Conservation (phyloP, 805 yeast species). For the Hanseniaspora taiwanica region DNA sequence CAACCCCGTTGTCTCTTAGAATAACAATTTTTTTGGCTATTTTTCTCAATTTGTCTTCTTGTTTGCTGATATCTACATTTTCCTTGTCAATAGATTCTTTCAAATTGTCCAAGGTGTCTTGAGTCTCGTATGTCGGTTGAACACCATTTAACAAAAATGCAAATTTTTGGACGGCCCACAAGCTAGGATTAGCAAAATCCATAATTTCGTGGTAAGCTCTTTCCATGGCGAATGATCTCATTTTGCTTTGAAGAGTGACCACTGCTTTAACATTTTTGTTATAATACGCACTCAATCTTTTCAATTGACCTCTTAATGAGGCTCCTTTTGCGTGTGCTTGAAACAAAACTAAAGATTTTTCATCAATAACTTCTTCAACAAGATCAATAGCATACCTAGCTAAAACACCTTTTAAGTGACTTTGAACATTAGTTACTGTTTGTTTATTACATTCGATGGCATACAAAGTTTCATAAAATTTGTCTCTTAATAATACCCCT, state of each 20-base stretch:
- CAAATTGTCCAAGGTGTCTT: conserved; percentile 48
- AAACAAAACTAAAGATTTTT: conserved; percentile 26
- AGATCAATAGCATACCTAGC: conserved; percentile 44
- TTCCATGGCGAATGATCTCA: conserved; percentile 55
- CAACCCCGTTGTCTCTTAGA: conserved; percentile 45
- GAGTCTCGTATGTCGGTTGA: conserved; percentile 64
- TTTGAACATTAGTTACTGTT: conserved; percentile 35
- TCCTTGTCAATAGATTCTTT: conserved; percentile 59
- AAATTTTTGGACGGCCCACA: conserved; percentile 63
- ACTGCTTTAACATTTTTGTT: conserved; percentile 41
- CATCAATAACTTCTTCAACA: conserved; percentile 39
- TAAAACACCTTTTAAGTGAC: conserved; percentile 49
- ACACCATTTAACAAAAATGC: conserved; percentile 61
- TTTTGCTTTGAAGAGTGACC: conserved; percentile 57
- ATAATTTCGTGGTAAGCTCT: conserved; percentile 63
- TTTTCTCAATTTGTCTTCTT: conserved; percentile 64
- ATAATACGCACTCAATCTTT: conserved; percentile 34
- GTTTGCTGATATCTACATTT: conserved; percentile 53
- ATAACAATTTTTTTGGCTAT: conserved; percentile 68
- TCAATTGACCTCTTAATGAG: conserved; percentile 25
- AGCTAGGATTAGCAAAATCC: conserved; percentile 60
- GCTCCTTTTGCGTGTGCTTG: conserved; percentile 47
- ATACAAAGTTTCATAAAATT: conserved; percentile 25
- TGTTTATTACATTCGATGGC: conserved; percentile 12
- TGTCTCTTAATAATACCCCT: conserved; percentile 32